phyloP scores from a whole-genome alignment of 2,329 filamentous ascomycete species.

The Aspergillus aculeatinus region DNA sequence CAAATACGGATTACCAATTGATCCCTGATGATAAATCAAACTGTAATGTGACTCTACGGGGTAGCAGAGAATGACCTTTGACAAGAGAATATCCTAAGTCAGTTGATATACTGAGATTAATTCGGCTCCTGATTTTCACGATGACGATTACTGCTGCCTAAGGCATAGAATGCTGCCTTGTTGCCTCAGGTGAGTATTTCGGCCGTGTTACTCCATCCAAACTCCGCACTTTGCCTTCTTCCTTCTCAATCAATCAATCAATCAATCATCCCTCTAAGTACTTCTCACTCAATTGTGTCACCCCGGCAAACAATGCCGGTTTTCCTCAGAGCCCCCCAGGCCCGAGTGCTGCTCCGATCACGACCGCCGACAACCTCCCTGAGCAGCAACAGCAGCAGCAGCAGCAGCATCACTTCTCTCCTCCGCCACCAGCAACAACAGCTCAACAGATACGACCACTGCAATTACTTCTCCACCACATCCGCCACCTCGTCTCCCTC shows the following conservation, averaged over 20 bases:
- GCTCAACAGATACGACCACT: not conserved
- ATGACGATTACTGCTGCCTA: not conserved
- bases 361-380: not conserved
- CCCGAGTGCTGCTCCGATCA: conserved; percentile 7
- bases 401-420: not conserved
- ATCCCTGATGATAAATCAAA: too few relatives aligned
- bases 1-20: too few relatives aligned
- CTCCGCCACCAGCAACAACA: not conserved
- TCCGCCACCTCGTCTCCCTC: not conserved
- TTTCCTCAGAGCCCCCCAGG: conserved; percentile 11
- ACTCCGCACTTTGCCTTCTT: too few relatives aligned
- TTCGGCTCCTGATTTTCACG: not conserved
- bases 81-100: too few relatives aligned
- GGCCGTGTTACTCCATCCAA: too few relatives aligned
- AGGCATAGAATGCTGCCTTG: not conserved
- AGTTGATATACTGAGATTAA: too few relatives aligned
- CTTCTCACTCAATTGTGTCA: not conserved
- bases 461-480: not conserved
- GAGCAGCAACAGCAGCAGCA: not conserved
- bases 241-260: not conserved
- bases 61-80: too few relatives aligned
- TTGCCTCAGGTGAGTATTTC: too few relatives aligned
- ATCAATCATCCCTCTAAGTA: not conserved
- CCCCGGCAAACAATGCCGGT: conserved; percentile 9
- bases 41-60: too few relatives aligned